Base-by-base conservation (phyloP, 208 protist genomes). In the Leishmania tarentolae region DNA sequence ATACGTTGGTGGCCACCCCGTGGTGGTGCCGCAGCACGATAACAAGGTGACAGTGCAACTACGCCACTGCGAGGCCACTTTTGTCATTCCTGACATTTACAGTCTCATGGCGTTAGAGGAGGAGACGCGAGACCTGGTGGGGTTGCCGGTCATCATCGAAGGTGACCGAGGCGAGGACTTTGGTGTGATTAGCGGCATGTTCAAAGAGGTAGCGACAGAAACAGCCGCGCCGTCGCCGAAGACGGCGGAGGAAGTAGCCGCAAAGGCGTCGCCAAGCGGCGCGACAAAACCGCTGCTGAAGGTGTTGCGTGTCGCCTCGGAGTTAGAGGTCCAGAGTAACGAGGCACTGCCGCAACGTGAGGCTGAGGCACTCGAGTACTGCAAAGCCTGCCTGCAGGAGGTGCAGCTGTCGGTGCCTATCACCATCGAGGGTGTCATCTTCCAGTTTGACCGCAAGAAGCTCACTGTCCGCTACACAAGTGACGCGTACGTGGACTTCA, bases 371-470 rank as follows among this genome's bases (percentile, higher is more conserved):
- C 85, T 96, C 31, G 80, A 75, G 52, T 89, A 90, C 83, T 92
- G 90, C 86, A 85, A 88, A 61, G 69, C 81, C 19, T 88, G 87
- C 50, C 82, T 95, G 73, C 37, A 76, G 37, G 84, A 88, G 28
- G 86, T 92, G 31, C 75, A 87, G 35, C 81, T 97, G 44, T 83
- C 86, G 40, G 88, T 86, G 28, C 87, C 91, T 44, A 90, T 98
- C 77, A 72, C 80, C 56, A 91, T 98, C 65, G 86, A 95, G 76
- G 80, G 86, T 21, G 95, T 93, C 19, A 79, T 94, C 37, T 97
- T 95, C 71, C 95, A 98, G 88, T 96, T 96, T 72, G 95, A 98
- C 80, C 84, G 88, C 66, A 94, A 98, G 82, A 98, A 98, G 85
- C 88, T 98, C 44, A 97, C 90, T 52, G 87, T 98, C 61, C 89